Evolutionary conservation across 345 rosid genomes (phyloP).

Genomic region (Corchorus olitorius): DNA sequence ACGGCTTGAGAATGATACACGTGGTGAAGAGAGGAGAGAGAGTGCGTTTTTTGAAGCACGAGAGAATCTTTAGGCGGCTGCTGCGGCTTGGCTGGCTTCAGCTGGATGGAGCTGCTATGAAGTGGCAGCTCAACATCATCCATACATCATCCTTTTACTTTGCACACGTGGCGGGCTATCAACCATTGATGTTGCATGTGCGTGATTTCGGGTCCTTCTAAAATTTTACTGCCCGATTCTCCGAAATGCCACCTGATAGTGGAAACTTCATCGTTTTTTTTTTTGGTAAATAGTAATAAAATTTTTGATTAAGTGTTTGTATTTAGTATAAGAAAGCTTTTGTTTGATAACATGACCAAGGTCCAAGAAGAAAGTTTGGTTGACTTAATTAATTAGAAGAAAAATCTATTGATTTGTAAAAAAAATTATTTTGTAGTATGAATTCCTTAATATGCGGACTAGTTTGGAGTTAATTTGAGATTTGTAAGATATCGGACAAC

Average conservation of each 20-base stretch:
- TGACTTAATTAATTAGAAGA: too few species aligned
- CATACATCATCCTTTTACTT: constrained; percentile 5
- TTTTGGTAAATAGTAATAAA: neutral
- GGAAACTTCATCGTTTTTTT: neutral
- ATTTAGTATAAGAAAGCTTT: too few species aligned
- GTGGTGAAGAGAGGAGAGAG: neutral
- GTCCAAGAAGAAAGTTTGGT: too few species aligned
- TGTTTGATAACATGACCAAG: too few species aligned
- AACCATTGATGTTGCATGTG: neutral
- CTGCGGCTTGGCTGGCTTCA: constrained; percentile 29
- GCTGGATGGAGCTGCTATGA: constrained; percentile 17
- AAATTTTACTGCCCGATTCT: neutral
- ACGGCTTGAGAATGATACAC: constrained; percentile 18
- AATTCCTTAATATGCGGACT: too few species aligned
- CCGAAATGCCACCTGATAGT: neutral
- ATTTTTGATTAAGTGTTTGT: too few species aligned
- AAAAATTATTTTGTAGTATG: too few species aligned
- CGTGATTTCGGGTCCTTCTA: neutral
- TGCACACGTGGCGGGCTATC: constrained; percentile 20
- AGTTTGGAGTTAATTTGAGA: too few species aligned
- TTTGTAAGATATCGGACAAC: too few species aligned
- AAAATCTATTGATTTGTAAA: too few species aligned
- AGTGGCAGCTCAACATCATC: constrained; percentile 6
- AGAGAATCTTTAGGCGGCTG: constrained; percentile 34
- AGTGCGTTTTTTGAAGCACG: neutral